Conservation (phyloP, 345 rosid species). For the Aquilaria sinensis region DNA sequence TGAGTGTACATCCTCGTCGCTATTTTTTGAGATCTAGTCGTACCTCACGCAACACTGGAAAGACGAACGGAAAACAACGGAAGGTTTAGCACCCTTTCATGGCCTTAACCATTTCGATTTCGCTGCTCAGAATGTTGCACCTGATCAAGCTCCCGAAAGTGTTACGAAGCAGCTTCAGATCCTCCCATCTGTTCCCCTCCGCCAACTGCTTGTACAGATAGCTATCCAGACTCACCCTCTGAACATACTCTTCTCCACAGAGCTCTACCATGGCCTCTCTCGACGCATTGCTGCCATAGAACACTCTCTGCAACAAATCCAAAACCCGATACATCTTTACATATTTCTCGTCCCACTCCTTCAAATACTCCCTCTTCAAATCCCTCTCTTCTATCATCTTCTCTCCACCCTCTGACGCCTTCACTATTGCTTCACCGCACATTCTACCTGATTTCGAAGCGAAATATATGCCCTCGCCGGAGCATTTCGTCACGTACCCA, state of each 20-base stretch:
- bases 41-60: too few relatives aligned
- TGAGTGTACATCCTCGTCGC: too few relatives aligned
- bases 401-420: conserved; percentile 47
- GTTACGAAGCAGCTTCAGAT: conserved; percentile 34
- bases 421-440: conserved; percentile 60
- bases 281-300: conserved; percentile 33
- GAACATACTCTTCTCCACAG: conserved; percentile 65
- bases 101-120: conserved; percentile 14
- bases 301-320: conserved; percentile 51
- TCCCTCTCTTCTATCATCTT: conserved; percentile 40
- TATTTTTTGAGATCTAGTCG: too few relatives aligned
- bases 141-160: conserved; percentile 40
- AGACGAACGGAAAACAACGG: too few relatives aligned
- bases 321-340: conserved; percentile 38
- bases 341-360: conserved; percentile 43
- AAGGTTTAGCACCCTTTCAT: neutral
- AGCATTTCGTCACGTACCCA: conserved; percentile 58
- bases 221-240: conserved; percentile 61
- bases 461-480: conserved; percentile 68
- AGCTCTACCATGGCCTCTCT: conserved; percentile 72
- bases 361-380: conserved; percentile 53
- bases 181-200: conserved; percentile 32
- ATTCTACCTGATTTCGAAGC: conserved; percentile 68
- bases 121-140: conserved; percentile 33
- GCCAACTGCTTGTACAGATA: conserved; percentile 60